Base-by-base conservation (phyloP, 345 rosid species). In the Raphanus sativus region DNA sequence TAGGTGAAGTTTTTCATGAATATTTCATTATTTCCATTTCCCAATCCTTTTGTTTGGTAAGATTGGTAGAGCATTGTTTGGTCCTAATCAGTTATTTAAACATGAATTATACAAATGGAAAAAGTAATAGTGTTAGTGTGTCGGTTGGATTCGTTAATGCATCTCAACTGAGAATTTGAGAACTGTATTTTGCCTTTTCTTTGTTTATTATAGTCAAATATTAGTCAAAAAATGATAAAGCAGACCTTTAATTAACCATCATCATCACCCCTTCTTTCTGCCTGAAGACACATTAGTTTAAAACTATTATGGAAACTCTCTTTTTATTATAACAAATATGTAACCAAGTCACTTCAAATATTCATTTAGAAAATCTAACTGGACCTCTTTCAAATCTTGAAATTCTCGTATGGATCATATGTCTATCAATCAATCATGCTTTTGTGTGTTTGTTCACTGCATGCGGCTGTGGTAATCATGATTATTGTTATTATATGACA, bases 121-220 rank as follows among this genome's bases (percentile, higher is more conserved):
- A 45, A 13, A 12, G n/a, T 45, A 13, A 1, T 48, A 48, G 6
- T 40, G 9, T n/a, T 13, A 48, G 38, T 65, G 55, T 48, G 81
- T 77, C 81, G 76, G 76, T 71, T 65, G 72, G 65, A 65, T 71
- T 40, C 65, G 40, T 34, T 40, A 65, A 71, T 48, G 76, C 71
- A 55, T 17, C 75, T 70, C 65, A 70, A 65, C 54, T 30, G 66
- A 62, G 54, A 75, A 32, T 26, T 62, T 34, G 55, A 45, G 52
- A 48, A 59, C 26, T 52, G 4, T 13, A 62, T 48, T 48, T n/a
- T n/a, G 17, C 55, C 16, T 48, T 48, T 48, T 13, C 17, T n/a
- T 48, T 48, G 70, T 77, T 64, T 58, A 69, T 62, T 60, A 48
- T 48, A 26, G 64, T 50, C 70, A 10, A 52, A 48, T 13, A 48